Evolutionary conservation across 2,329 filamentous ascomycete genomes (phyloP).

Genomic region (Phaeosphaeria sp.): DNA sequence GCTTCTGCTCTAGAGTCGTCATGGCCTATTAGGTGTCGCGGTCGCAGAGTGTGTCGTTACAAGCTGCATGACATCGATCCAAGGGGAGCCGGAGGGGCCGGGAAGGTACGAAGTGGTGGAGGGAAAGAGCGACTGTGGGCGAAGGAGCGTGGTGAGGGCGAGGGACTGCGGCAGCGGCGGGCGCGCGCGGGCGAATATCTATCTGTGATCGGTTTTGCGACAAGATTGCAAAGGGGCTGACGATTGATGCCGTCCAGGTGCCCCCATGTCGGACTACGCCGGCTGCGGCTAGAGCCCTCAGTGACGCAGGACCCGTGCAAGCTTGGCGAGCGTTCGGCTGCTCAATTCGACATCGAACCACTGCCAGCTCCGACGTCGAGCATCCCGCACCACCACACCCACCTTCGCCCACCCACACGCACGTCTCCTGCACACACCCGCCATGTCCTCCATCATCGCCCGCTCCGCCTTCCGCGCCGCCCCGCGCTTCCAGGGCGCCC

Average conservation of each 20-base stretch:
- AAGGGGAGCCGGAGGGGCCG: slow-evolving; percentile 11
- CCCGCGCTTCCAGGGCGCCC: slow-evolving; percentile 51
- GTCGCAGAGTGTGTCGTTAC: slow-evolving; percentile 27
- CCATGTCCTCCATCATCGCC: slow-evolving; percentile 55
- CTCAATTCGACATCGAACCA: slow-evolving; percentile 26
- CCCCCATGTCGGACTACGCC: slow-evolving; percentile 16
- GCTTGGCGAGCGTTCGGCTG: slow-evolving; percentile 18
- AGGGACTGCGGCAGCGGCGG: slow-evolving; percentile 6
- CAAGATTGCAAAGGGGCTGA: slow-evolving; percentile 19
- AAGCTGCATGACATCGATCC: slow-evolving; percentile 43
- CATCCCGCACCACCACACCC: slow-evolving; percentile 9
- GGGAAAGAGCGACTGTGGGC: slow-evolving; percentile 18
- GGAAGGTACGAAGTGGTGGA: background rate
- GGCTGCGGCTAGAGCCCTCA: slow-evolving; percentile 11
- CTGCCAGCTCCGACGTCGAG: slow-evolving; percentile 1
- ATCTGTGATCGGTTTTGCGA: background rate
- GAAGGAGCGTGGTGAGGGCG: slow-evolving; percentile 31
- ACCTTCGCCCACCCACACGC: slow-evolving; percentile 20
- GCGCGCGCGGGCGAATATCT: slow-evolving; percentile 3
- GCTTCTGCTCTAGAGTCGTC: slow-evolving; percentile 41
- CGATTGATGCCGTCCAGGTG: slow-evolving; percentile 18
- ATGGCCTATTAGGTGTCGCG: slow-evolving; percentile 36
- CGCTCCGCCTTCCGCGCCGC: slow-evolving; percentile 55
- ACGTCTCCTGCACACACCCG: slow-evolving; percentile 28
- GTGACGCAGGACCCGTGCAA: slow-evolving; percentile 19